These are phyloP conservation scores for Lanmaoa rubissima DNA, from an alignment of 768 basidiomycete species.

Conservation along the genomic window DNA sequence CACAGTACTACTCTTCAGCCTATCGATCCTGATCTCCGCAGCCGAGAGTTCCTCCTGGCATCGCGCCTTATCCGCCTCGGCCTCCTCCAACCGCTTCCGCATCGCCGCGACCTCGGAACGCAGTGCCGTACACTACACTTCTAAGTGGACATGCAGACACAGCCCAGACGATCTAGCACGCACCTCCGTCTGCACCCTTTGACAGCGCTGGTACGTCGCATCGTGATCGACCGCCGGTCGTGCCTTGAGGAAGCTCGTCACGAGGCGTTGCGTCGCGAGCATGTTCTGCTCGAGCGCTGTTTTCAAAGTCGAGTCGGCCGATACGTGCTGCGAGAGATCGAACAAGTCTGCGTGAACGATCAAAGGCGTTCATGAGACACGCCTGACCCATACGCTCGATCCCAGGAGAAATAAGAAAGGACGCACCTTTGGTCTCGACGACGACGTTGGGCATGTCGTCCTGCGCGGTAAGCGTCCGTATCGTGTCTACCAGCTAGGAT, in stretches of 20 bases:
- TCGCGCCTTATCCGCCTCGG: conserved; percentile 45
- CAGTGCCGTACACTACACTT: conserved; percentile 51
- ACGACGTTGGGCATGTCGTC: conserved; percentile 47
- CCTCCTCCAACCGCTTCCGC: conserved; percentile 49
- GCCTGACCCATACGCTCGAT: neutral
- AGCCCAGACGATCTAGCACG: conserved; percentile 14
- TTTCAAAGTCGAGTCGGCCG: conserved; percentile 31
- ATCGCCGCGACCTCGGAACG: conserved; percentile 56
- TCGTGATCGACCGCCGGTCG: conserved; percentile 35
- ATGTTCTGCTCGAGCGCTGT: conserved; percentile 53
- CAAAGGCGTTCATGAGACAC: neutral
- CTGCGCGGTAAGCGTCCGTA: conserved; percentile 54
- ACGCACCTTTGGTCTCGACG: conserved; percentile 43
- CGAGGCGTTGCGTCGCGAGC: conserved; percentile 56
- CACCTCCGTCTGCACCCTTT: conserved; percentile 62
- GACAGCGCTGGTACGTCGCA: conserved; percentile 44
- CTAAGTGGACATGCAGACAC: conserved; percentile 9
- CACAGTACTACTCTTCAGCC: conserved; percentile 55
- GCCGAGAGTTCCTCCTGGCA: conserved; percentile 50
- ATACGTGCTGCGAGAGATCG: conserved; percentile 33
- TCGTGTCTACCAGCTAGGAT: conserved; percentile 63
- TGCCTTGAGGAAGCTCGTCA: conserved; percentile 52
- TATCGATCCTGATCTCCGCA: conserved; percentile 62
- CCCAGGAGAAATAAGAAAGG: too few species aligned
- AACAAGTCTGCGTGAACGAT: conserved; percentile 27